Evolutionary conservation across 2,329 filamentous ascomycete species (phyloP), one percentile per base, ranked within the genome.

Genomic region (Cladosporium sphaerospermum): DNA sequence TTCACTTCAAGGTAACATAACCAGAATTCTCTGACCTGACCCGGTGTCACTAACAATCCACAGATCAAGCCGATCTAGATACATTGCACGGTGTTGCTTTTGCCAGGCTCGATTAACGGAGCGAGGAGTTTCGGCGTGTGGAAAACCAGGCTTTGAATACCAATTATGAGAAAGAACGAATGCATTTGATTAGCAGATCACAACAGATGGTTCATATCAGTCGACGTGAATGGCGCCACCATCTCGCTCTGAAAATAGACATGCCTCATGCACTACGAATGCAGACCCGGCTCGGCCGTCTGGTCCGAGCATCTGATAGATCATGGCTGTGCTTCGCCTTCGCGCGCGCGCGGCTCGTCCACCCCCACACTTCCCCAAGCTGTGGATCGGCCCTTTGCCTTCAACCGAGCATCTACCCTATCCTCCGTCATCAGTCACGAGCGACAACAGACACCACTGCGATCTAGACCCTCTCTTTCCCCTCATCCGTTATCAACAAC

Each of bases 1-100:
- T 99, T 59, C 93, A 99, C 75, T 99, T 99, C 78, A 99, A 99
- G 85, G 83, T 83, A 68, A 44, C n/a, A 43, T 14, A 5, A 33
- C 16, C 51, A 18, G 23, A 28, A 28, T 28, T 28, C 23, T 28
- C 5, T 28, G 4, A 28, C 23, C 4, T 28, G 23, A 28, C 23
- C 23, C 23, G 23, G 7, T 10, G 19, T 46, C 28, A 40, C 45
- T 55, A 19, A 53, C 19, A 45, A 10, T 13, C 14, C 14, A 39
- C 54, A 67, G 64, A 67, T 66, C 58, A 66, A 67, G 54, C 63
- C 63, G 33, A 67, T 67, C 37, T 67, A 61, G 55, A 14, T 41
- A 37, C 44, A 53, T 47, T 16, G 51, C 51, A 47, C 46, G n/a
- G 36, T 39, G 11, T 39, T 14, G 10, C 36, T 31, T 51, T 44